Evolutionary conservation across 441 rosid genomes (phyloP).

Genomic region (Arabidopsis lyrata): DNA sequence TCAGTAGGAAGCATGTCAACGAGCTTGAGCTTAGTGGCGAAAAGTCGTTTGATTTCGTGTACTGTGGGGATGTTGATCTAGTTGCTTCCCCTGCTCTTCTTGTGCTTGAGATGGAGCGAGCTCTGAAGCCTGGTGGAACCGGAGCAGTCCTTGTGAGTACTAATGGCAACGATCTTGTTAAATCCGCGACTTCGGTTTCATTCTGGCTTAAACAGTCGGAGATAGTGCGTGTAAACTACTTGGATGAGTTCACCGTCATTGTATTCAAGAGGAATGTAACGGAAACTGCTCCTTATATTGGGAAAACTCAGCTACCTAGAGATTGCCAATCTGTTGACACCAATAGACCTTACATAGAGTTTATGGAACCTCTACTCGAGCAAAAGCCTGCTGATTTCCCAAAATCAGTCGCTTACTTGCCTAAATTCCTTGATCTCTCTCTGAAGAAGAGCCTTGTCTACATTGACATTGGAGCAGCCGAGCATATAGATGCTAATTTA

Average conservation of each 20-base stretch:
- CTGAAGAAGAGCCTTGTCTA: constrained; percentile 59
- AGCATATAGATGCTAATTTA: constrained; percentile 52
- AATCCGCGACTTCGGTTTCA: constrained; percentile 64
- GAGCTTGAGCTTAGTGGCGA: constrained; percentile 59
- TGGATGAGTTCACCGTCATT: constrained; percentile 60
- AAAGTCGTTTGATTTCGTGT: constrained; percentile 67
- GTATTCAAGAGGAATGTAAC: constrained; percentile 62
- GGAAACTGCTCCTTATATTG: constrained; percentile 46
- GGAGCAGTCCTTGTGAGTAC: constrained; percentile 68
- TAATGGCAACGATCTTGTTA: constrained; percentile 53
- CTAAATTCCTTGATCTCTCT: constrained; percentile 57
- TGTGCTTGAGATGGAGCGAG: constrained; percentile 77
- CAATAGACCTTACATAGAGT: constrained; percentile 51
- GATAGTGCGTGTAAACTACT: constrained; percentile 60
- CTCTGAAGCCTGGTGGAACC: constrained; percentile 67
- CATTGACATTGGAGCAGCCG: constrained; percentile 66
- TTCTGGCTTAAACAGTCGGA: constrained; percentile 62
- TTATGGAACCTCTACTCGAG: constrained; percentile 64
- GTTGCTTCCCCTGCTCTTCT: constrained; percentile 65
- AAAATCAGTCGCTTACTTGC: constrained; percentile 57
- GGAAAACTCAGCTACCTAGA: constrained; percentile 52
- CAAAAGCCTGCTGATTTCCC: constrained; percentile 49
- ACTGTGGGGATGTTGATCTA: constrained; percentile 59
- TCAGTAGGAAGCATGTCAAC: constrained; percentile 51
- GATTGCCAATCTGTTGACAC: constrained; percentile 59